phyloP scores from a whole-genome alignment of 2,329 filamentous ascomycete species.

The Colletotrichum sp. region DNA sequence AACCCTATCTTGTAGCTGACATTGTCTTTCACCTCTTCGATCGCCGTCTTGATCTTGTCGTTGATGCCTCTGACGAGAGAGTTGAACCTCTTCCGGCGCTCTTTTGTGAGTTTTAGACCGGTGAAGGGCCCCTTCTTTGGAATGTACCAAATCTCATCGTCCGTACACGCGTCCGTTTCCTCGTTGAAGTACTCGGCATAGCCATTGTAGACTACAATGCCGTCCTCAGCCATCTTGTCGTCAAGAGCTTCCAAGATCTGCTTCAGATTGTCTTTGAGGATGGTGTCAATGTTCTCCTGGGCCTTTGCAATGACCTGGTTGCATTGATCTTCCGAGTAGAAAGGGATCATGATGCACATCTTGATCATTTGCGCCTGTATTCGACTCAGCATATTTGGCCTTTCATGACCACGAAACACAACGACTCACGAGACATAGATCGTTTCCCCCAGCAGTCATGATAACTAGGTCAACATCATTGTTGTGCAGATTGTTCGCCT shows the following conservation, averaged over 20 bases:
- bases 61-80: conserved; percentile 30
- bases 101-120: conserved; percentile 28
- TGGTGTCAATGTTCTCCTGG: conserved; percentile 28
- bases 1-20: conserved; percentile 27
- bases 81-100: conserved; percentile 34
- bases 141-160: conserved; percentile 7
- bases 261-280: conserved; percentile 32
- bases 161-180: conserved; percentile 22
- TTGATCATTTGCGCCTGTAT: conserved; percentile 11
- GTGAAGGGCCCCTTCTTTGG: not conserved
- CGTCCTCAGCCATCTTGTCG: conserved; percentile 31
- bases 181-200: conserved; percentile 39
- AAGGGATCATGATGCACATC: conserved; percentile 26
- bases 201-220: conserved; percentile 32
- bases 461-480: not conserved
- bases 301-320: conserved; percentile 27
- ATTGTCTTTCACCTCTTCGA: conserved; percentile 25
- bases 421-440: not conserved
- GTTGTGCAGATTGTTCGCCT: not conserved
- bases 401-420: not conserved
- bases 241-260: conserved; percentile 11
- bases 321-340: conserved; percentile 21
- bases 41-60: conserved; percentile 29
- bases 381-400: not conserved
- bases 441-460: not conserved